These are phyloP conservation scores for Saturnispora hagleri DNA, from an alignment of 805 yeast species.

Conservation along the genomic window DNA sequence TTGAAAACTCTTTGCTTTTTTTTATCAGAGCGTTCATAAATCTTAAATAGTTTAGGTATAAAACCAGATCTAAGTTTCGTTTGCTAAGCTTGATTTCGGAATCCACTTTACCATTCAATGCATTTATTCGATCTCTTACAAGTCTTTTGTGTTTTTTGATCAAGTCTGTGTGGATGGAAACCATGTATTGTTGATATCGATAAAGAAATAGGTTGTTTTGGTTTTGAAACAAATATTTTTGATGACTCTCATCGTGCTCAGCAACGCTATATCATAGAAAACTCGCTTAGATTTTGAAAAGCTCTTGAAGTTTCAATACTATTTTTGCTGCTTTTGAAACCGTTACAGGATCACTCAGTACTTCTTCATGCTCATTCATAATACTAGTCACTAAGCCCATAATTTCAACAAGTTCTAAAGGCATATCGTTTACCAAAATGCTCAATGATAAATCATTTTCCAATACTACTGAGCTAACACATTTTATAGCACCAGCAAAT, in stretches of 20 bases:
- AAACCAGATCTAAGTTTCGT: conserved; percentile 24
- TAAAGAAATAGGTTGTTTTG: neutral
- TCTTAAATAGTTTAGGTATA: conserved; percentile 39
- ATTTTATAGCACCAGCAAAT: conserved; percentile 9
- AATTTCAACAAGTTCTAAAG: conserved; percentile 2
- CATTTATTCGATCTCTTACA: conserved; percentile 6
- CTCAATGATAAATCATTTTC: conserved; percentile 8
- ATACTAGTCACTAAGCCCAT: neutral
- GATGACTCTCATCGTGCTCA: neutral
- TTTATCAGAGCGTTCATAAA: conserved; percentile 34
- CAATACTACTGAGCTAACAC: conserved; percentile 3
- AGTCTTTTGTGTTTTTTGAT: conserved; percentile 10
- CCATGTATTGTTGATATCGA: conserved; percentile 5
- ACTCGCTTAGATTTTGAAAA: neutral
- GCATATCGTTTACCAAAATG: neutral
- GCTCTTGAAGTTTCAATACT: neutral
- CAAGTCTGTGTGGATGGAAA: conserved; percentile 9
- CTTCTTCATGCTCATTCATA: conserved; percentile 5
- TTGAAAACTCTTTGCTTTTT: conserved; percentile 32
- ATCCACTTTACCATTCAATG: conserved; percentile 1
- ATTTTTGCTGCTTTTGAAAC: conserved; percentile 1
- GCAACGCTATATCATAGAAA: neutral
- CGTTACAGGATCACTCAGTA: neutral
- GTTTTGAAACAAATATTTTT: neutral
- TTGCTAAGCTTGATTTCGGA: conserved; percentile 11